phyloP scores from a whole-genome alignment of 192 early-diverging fungal genomes.

The Helicostylum pulchrum region DNA sequence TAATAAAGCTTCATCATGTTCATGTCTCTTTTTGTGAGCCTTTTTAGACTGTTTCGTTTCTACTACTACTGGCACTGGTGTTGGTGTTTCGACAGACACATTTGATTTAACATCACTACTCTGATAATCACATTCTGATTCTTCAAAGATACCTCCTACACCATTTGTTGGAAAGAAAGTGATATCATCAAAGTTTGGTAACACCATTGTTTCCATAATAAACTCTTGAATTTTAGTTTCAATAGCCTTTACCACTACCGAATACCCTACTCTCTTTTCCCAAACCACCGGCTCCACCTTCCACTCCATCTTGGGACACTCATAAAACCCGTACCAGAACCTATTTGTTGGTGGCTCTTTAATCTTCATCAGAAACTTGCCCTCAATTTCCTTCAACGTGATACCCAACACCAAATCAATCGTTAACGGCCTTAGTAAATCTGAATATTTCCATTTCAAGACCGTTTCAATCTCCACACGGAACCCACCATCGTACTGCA shows the following conservation, averaged over 20 bases:
- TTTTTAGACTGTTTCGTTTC: neutral
- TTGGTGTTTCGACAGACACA: neutral
- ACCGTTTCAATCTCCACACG: conserved; percentile 72
- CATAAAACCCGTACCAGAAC: conserved; percentile 87
- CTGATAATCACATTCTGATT: neutral
- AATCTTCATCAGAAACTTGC: conserved; percentile 75
- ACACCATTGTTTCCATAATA: conserved; percentile 74
- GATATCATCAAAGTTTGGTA: conserved; percentile 90
- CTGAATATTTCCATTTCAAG: conserved; percentile 36
- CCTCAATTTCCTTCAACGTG: conserved; percentile 68
- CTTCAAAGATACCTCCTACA: conserved; percentile 59
- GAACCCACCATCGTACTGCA: conserved; percentile 80
- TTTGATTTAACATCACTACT: neutral
- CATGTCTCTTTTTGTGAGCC: neutral
- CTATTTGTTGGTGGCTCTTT: conserved; percentile 82
- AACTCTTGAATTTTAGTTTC: conserved; percentile 82
- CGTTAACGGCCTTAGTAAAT: conserved; percentile 55
- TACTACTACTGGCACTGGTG: too few relatives aligned
- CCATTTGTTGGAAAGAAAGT: conserved; percentile 72
- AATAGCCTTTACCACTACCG: conserved; percentile 76
- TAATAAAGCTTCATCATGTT: conserved; percentile 7
- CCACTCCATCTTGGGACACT: conserved; percentile 72
- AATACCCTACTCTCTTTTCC: conserved; percentile 76
- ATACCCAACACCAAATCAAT: conserved; percentile 80
- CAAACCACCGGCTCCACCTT: conserved; percentile 82